These are phyloP conservation scores for Crithidia bombi DNA, from an alignment of 208 protist genomes.

Conservation along the genomic window DNA sequence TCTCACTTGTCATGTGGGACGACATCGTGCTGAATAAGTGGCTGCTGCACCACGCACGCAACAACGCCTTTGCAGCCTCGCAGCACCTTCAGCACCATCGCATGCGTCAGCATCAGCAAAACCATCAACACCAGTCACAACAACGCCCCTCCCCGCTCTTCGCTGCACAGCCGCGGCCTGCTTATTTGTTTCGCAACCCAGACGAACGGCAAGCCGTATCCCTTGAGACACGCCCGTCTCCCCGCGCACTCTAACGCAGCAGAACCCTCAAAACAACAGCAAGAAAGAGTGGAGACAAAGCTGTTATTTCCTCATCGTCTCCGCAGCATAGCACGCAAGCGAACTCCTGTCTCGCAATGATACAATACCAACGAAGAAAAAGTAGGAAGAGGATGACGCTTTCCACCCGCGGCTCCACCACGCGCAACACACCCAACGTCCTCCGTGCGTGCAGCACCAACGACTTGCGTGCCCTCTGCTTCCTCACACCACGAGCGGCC, in stretches of 20 bases:
- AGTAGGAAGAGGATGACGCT: too few relatives aligned
- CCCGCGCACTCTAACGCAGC: constrained; percentile 8
- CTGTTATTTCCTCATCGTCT: background rate
- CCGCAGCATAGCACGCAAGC: too few relatives aligned
- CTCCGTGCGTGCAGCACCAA: too few relatives aligned
- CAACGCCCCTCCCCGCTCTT: constrained; percentile 14
- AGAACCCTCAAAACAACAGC: too few relatives aligned
- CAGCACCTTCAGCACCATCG: constrained; percentile 46
- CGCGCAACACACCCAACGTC: too few relatives aligned
- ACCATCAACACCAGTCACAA: constrained; percentile 11
- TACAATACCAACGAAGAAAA: too few relatives aligned
- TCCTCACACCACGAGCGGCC: too few relatives aligned
- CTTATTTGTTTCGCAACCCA: constrained; percentile 5
- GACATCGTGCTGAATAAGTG: constrained; percentile 79
- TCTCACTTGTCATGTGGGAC: constrained; percentile 89
- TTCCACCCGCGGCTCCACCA: too few relatives aligned
- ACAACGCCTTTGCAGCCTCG: constrained; percentile 63
- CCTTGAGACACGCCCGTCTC: background rate
- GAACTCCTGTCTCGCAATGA: too few relatives aligned
- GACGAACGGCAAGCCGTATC: constrained; percentile 4
- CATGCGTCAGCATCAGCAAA: constrained; percentile 22
- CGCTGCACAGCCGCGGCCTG: background rate
- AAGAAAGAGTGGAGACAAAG: background rate
- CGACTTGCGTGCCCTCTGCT: too few relatives aligned
- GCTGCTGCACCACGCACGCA: constrained; percentile 77